These are phyloP conservation scores for Magnolia sinica DNA, from an alignment of 164 flowering plant species.

Conservation along the genomic window DNA sequence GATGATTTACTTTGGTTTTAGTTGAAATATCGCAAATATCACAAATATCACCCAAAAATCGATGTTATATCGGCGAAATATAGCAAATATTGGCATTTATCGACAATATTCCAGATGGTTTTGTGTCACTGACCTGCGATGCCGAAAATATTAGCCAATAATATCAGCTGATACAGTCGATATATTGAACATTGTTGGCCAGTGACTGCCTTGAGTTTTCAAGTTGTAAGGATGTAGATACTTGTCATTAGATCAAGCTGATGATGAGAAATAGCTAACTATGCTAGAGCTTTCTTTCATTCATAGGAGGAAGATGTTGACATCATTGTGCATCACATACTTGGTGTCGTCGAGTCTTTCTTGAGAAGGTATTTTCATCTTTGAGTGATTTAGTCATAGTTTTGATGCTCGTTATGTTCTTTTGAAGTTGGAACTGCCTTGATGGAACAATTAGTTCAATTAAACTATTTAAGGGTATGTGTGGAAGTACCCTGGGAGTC, in stretches of 20 bases:
- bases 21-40: neutral
- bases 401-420: neutral
- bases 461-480: neutral
- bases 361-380: conserved; percentile 33
- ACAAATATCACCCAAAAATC: neutral
- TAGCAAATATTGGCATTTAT: neutral
- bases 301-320: conserved; percentile 70
- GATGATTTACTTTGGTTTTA: neutral
- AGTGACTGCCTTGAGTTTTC: neutral
- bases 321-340: conserved; percentile 60
- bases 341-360: conserved; percentile 54
- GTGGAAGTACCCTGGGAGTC: neutral
- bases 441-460: neutral
- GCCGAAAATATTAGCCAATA: neutral
- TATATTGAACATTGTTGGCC: neutral
- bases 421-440: neutral
- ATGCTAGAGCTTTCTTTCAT: neutral
- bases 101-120: neutral
- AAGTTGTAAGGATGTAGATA: neutral
- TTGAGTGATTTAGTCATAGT: neutral
- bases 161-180: neutral
- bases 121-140: neutral
- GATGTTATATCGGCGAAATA: neutral
- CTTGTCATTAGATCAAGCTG: neutral
- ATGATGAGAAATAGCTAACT: conserved; percentile 3